A percentile compares a stretch with the other conserved stretches of the same genome.
Evolutionary conservation across 2,329 filamentous ascomycete species (phyloP).

Genomic region (Aspergillus eucalypticola): DNA sequence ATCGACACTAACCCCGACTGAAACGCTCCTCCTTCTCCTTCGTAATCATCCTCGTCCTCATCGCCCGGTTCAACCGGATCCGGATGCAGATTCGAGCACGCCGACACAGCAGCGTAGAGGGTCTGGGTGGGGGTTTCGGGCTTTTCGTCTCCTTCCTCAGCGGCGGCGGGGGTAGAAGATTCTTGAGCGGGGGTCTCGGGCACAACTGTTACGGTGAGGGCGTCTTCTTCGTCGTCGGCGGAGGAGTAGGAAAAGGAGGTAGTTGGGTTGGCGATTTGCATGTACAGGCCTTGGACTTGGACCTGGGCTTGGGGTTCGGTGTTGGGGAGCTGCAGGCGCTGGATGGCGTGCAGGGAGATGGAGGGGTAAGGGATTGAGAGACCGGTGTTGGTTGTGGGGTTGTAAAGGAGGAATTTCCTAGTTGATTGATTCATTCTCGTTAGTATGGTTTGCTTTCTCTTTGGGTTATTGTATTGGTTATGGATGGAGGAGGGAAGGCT

Average conservation of each 20-base stretch:
- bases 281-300: conserved; percentile 49
- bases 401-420: conserved; percentile 50
- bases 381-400: conserved; percentile 34
- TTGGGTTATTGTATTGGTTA: background rate
- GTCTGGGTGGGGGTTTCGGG: conserved; percentile 41
- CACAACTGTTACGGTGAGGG: conserved; percentile 47
- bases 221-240: conserved; percentile 45
- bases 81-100: conserved; percentile 52
- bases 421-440: background rate
- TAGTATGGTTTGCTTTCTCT: background rate
- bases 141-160: conserved; percentile 28
- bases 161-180: conserved; percentile 8
- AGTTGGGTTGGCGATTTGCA: conserved; percentile 44
- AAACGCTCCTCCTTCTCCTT: conserved; percentile 26
- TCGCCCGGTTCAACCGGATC: conserved; percentile 43
- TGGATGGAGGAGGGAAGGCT: background rate
- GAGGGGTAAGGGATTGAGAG: conserved; percentile 51
- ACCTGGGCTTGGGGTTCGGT: conserved; percentile 28
- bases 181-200: conserved; percentile 26
- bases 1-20: conserved; percentile 40
- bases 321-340: conserved; percentile 42
- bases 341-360: conserved; percentile 52
- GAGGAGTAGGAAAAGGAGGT: conserved; percentile 22
- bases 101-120: conserved; percentile 49
- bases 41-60: conserved; percentile 36